Evolutionary conservation across 257 asterid species (phyloP).

Genomic region (Linaria vulgaris): DNA sequence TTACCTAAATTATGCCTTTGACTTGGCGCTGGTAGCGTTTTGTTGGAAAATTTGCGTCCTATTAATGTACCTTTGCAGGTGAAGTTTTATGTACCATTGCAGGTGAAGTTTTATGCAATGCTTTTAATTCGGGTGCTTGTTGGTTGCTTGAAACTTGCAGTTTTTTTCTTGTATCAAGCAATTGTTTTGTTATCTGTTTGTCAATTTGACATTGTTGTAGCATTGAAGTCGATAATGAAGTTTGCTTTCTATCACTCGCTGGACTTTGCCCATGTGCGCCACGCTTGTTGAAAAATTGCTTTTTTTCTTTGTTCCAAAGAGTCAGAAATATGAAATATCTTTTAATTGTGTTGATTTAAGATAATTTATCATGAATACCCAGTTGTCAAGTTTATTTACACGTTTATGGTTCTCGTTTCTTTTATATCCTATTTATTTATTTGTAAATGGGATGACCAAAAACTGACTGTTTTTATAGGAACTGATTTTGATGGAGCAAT

Average conservation of each 20-base stretch:
- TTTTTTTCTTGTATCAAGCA: constrained; percentile 22
- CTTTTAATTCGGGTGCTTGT: constrained; percentile 11
- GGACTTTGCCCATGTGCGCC: not conserved
- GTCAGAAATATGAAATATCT: not conserved
- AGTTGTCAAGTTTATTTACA: constrained; percentile 1
- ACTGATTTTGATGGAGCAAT: constrained; percentile 47
- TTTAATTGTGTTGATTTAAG: constrained; percentile 15
- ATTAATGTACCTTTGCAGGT: constrained; percentile 11
- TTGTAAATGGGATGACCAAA: not conserved
- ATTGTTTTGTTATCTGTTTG: not conserved
- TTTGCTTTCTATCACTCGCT: constrained; percentile 4
- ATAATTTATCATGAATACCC: not conserved
- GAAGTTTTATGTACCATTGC: constrained; percentile 5
- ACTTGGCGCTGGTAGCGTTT: not conserved
- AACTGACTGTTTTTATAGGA: constrained; percentile 21
- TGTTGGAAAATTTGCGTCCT: not conserved
- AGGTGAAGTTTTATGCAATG: constrained; percentile 4
- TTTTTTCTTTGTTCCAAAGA: not conserved
- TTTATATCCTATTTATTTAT: not conserved
- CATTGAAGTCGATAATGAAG: constrained; percentile 19
- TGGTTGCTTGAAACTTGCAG: constrained; percentile 11
- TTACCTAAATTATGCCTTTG: constrained; percentile 21
- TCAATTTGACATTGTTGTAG: not conserved
- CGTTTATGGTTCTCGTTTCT: not conserved
- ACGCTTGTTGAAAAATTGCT: constrained; percentile 21